Evolutionary conservation across 1,284 basidiomycete species (phyloP).

Genomic region (Sporisorium reilianum): DNA sequence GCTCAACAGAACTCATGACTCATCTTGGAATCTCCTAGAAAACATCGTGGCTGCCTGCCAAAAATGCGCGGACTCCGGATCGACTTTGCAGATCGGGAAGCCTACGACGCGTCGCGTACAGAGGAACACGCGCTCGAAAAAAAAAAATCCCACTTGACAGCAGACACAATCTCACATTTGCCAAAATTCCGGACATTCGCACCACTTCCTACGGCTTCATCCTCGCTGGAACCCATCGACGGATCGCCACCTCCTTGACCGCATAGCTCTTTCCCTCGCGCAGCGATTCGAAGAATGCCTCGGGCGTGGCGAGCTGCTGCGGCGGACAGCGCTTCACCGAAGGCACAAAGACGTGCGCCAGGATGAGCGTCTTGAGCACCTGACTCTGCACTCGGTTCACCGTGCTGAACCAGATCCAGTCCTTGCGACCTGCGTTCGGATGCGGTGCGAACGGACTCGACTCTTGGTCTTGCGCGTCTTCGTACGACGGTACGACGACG

Average conservation of each 20-base stretch:
- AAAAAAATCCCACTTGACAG: background rate
- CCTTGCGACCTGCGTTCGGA: conserved; percentile 71
- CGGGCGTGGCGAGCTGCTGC: conserved; percentile 53
- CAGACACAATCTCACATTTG: conserved; percentile 13
- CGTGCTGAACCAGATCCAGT: conserved; percentile 97
- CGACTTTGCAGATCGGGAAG: conserved; percentile 1
- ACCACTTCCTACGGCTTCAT: conserved; percentile 82
- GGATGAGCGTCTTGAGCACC: conserved; percentile 80
- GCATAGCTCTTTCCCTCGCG: conserved; percentile 74
- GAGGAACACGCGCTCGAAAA: conserved; percentile 4
- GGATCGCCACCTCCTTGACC: conserved; percentile 84
- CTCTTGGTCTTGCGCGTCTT: conserved; percentile 79
- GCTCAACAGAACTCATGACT: background rate
- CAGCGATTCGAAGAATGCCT: conserved; percentile 75
- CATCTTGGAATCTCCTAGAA: too few species aligned
- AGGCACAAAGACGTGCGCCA: conserved; percentile 64
- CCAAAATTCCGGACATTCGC: background rate
- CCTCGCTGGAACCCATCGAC: conserved; percentile 88
- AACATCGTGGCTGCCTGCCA: background rate
- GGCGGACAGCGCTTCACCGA: conserved; percentile 37
- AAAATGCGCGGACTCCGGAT: conserved; percentile 1
- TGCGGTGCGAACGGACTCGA: conserved; percentile 57
- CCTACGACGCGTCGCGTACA: conserved; percentile 39
- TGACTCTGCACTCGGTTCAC: conserved; percentile 96
- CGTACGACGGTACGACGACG: conserved; percentile 87